Percentiles rank a stretch among this genome's conserved stretches.
Conservation (phyloP, 2,329 filamentous ascomycete species). For the Claviceps arundinis region DNA sequence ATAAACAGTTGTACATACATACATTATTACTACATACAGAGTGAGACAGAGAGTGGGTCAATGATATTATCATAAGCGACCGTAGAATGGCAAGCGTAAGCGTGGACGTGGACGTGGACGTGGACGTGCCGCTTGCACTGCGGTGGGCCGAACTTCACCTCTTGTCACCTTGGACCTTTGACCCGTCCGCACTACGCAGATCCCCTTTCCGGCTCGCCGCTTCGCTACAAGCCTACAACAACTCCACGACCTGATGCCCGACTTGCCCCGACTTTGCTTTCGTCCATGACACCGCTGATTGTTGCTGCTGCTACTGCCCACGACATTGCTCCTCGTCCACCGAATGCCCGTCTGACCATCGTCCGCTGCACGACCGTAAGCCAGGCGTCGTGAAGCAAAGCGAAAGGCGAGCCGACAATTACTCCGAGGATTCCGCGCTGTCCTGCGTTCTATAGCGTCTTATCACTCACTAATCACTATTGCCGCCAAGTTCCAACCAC, state of each 20-base stretch:
- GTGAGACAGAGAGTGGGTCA: no score
- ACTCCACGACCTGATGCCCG: not conserved
- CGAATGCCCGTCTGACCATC: not conserved
- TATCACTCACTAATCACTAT: no score
- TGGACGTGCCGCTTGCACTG: not conserved
- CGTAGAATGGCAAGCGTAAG: not conserved
- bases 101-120: no score
- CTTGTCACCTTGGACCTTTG: not conserved
- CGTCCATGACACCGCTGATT: not conserved
- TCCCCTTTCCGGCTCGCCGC: no score
- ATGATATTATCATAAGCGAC: no score
- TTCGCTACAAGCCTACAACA: no score
- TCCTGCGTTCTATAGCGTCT: not conserved
- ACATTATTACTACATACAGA: no score
- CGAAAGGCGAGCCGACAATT: no score
- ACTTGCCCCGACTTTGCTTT: not conserved
- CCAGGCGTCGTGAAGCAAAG: not conserved
- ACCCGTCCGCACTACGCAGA: no score
- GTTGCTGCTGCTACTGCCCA: not conserved
- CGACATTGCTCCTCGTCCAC: not conserved
- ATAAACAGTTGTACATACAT: no score
- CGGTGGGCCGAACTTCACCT: constrained; percentile 1
- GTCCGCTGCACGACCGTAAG: not conserved
- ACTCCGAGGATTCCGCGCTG: not conserved
- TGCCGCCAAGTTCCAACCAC: not conserved